Evolutionary conservation across 495 filamentous ascomycete genomes (phyloP).

Genomic region (Elasticomyces elasticus): DNA sequence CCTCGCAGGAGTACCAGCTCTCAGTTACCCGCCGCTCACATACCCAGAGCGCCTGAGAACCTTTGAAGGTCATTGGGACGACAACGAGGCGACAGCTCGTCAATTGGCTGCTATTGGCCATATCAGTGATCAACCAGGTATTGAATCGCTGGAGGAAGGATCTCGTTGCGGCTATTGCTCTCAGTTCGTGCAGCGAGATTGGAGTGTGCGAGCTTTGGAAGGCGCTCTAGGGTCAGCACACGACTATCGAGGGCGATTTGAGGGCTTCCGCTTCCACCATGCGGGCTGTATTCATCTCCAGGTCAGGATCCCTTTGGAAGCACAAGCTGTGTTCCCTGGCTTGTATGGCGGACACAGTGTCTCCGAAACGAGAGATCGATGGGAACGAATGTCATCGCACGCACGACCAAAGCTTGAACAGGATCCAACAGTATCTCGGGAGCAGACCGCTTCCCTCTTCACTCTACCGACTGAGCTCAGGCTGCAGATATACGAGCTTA

Average conservation of each 20-base stretch:
- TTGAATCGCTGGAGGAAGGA: constrained; percentile 18
- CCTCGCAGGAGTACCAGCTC: neutral
- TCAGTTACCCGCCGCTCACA: neutral
- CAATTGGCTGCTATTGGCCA: constrained; percentile 19
- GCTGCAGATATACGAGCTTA: constrained; percentile 12
- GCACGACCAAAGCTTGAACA: neutral
- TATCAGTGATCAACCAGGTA: constrained; percentile 13
- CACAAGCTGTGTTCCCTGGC: constrained; percentile 6
- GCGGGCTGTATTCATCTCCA: constrained; percentile 9
- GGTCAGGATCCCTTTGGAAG: constrained; percentile 16
- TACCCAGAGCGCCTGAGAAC: constrained; percentile 16
- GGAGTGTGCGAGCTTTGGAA: constrained; percentile 9
- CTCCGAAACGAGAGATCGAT: neutral
- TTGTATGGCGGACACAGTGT: neutral
- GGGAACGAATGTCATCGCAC: neutral
- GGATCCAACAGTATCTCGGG: neutral
- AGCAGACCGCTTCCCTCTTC: constrained; percentile 7
- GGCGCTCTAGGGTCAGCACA: neutral
- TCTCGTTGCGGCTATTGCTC: constrained; percentile 15
- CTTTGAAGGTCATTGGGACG: constrained; percentile 18
- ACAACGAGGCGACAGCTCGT: constrained; percentile 7
- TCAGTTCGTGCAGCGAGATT: constrained; percentile 10
- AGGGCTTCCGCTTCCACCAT: constrained; percentile 10
- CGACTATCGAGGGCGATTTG: neutral
- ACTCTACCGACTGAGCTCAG: constrained; percentile 16